These are phyloP conservation scores for Exophiala aquamarina DNA, from an alignment of 2,329 filamentous ascomycete species.

Conservation along the genomic window DNA sequence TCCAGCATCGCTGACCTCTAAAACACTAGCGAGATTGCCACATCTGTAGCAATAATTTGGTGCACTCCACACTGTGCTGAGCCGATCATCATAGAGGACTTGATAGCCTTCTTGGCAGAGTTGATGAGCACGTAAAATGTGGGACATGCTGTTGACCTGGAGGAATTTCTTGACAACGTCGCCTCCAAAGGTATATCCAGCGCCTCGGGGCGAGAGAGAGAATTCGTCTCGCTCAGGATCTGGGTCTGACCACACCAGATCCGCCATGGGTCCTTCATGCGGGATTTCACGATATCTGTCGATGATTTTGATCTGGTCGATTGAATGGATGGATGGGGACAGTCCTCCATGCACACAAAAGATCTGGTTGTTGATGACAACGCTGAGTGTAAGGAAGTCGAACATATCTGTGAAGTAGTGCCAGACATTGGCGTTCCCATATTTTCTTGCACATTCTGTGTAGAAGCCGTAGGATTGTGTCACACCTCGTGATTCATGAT, in stretches of 20 bases:
- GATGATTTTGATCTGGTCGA: conserved; percentile 99
- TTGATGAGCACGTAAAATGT: conserved; percentile 97
- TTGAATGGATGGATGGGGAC: conserved; percentile 90
- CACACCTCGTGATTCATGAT: conserved; percentile 95
- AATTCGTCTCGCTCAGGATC: conserved; percentile 98
- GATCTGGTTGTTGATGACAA: conserved; percentile 98
- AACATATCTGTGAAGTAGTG: conserved; percentile 99
- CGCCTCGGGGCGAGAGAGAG: conserved; percentile 85
- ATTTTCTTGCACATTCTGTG: conserved; percentile 95
- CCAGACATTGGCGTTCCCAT: conserved; percentile 98
- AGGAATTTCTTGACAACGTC: conserved; percentile 99
- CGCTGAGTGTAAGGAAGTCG: conserved; percentile 92
- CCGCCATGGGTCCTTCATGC: conserved; percentile 99
- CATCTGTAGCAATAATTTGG: conserved; percentile 96
- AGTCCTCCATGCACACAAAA: conserved; percentile 97
- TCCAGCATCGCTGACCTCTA: conserved; percentile 91
- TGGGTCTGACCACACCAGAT: conserved; percentile 96
- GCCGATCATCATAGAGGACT: conserved; percentile 87
- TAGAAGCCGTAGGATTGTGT: conserved; percentile 99
- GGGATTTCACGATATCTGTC: conserved; percentile 98
- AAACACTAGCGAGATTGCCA: conserved; percentile 93
- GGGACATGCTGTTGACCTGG: conserved; percentile 94
- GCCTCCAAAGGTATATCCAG: conserved; percentile 95
- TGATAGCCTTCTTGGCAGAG: conserved; percentile 98
- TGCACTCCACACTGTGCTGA: conserved; percentile 97